Conservation (phyloP, 441 rosid species). For the Brassica balearica region DNA sequence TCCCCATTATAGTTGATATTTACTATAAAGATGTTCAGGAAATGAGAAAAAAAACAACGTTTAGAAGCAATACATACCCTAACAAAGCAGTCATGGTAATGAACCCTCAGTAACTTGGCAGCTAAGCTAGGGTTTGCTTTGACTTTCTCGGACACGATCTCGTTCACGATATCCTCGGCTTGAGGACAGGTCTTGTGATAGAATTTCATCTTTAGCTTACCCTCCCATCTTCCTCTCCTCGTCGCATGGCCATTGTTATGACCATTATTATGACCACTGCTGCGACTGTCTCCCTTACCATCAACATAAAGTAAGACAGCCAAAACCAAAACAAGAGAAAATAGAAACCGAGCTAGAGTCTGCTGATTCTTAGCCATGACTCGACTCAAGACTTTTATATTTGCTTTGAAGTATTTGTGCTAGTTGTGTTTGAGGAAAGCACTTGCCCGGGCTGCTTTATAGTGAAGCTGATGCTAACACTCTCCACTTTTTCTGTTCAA, state of each 20-base stretch:
- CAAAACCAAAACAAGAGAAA: conserved; percentile 30
- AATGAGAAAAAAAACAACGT: neutral
- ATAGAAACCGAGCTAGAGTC: conserved; percentile 9
- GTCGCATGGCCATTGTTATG: conserved; percentile 14
- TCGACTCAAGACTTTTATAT: neutral
- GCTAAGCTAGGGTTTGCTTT: conserved; percentile 44
- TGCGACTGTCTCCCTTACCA: conserved; percentile 17
- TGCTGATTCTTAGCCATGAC: conserved; percentile 21
- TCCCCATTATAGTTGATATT: neutral
- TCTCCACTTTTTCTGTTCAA: conserved; percentile 10
- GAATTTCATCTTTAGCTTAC: conserved; percentile 35
- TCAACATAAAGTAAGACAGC: conserved; percentile 30
- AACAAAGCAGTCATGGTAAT: conserved; percentile 68
- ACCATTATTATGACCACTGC: neutral
- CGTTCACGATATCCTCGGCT: conserved; percentile 45
- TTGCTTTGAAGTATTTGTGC: conserved; percentile 14
- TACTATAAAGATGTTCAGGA: neutral
- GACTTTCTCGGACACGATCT: conserved; percentile 43
- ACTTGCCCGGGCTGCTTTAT: conserved; percentile 34
- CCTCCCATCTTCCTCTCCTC: conserved; percentile 39
- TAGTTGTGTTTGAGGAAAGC: conserved; percentile 24
- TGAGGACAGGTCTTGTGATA: conserved; percentile 48
- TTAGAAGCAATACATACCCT: conserved; percentile 45
- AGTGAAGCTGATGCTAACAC: conserved; percentile 18
- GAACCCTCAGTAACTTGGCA: conserved; percentile 57